Evolutionary conservation across 495 filamentous ascomycete species (phyloP).

Genomic region (Aspergillus panamensis): DNA sequence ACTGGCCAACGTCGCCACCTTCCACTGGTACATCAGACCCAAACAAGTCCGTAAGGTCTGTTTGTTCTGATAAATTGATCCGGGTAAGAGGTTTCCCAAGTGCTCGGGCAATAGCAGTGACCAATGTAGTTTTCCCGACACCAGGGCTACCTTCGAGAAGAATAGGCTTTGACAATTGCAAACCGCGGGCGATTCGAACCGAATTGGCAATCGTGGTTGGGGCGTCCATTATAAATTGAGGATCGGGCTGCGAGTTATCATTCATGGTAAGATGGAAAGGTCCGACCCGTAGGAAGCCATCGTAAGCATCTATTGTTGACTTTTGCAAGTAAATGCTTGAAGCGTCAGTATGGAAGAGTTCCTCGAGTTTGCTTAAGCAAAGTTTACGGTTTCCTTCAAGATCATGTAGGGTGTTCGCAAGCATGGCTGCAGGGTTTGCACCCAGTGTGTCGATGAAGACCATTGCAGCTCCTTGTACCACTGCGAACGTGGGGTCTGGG

Average conservation of each 20-base stretch:
- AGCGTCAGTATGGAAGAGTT: conserved; percentile 62
- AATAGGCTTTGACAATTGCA: conserved; percentile 85
- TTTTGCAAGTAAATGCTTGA: conserved; percentile 56
- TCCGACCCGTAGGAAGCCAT: conserved; percentile 58
- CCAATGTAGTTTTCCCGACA: conserved; percentile 93
- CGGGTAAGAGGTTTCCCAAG: conserved; percentile 78
- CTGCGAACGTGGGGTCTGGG: conserved; percentile 50
- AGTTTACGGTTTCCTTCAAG: conserved; percentile 59
- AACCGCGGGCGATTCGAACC: conserved; percentile 84
- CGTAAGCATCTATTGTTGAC: conserved; percentile 46
- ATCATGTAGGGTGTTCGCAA: conserved; percentile 59
- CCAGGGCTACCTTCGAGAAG: conserved; percentile 93
- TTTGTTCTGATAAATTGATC: conserved; percentile 97
- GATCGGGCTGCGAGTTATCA: conserved; percentile 45
- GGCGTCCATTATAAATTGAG: conserved; percentile 74
- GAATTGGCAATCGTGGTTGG: conserved; percentile 87
- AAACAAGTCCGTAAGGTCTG: conserved; percentile 95
- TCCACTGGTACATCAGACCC: conserved; percentile 95
- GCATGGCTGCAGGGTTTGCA: conserved; percentile 83
- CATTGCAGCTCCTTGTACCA: conserved; percentile 88
- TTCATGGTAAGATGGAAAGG: conserved; percentile 63
- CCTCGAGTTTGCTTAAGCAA: conserved; percentile 69
- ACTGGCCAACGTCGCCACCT: conserved; percentile 79
- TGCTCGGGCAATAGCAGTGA: conserved; percentile 75
- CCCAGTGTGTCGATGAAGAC: conserved; percentile 94